These are phyloP conservation scores for Dalbergia cochinchinensis DNA, from an alignment of 306 rosid genomes.

Conservation along the genomic window DNA sequence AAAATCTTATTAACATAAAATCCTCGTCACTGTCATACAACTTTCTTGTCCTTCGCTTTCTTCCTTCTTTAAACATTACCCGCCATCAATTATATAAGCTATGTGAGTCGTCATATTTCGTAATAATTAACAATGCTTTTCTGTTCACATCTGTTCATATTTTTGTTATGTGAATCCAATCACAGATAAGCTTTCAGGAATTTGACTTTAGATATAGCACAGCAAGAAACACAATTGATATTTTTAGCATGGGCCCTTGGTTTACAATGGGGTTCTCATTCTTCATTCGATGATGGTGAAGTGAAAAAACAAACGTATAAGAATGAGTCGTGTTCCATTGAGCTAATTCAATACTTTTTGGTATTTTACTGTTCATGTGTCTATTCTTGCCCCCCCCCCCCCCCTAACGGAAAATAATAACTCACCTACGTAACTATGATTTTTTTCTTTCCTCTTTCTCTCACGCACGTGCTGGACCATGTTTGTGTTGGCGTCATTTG, in stretches of 20 bases:
- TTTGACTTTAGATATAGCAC: slow-evolving; percentile 48
- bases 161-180: slow-evolving; percentile 46
- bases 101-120: background rate
- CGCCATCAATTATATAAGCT: background rate
- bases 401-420: background rate
- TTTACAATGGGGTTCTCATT: slow-evolving; percentile 24
- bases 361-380: background rate
- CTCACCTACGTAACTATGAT: background rate
- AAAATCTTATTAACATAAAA: no score
- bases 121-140: no score
- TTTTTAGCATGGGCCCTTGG: slow-evolving; percentile 12
- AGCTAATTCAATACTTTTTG: background rate
- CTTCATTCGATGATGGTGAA: slow-evolving; percentile 22
- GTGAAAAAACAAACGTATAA: background rate
- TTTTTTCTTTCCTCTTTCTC: background rate
- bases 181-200: slow-evolving; percentile 50
- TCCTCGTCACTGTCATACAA: background rate
- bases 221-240: slow-evolving; percentile 37
- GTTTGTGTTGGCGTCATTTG: background rate
- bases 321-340: background rate
- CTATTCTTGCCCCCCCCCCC: background rate
- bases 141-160: no score
- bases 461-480: background rate
- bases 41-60: background rate
- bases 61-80: no score